These are phyloP conservation scores for Epichloe sibirici DNA, from an alignment of 2,329 filamentous ascomycete genomes.

Conservation along the genomic window DNA sequence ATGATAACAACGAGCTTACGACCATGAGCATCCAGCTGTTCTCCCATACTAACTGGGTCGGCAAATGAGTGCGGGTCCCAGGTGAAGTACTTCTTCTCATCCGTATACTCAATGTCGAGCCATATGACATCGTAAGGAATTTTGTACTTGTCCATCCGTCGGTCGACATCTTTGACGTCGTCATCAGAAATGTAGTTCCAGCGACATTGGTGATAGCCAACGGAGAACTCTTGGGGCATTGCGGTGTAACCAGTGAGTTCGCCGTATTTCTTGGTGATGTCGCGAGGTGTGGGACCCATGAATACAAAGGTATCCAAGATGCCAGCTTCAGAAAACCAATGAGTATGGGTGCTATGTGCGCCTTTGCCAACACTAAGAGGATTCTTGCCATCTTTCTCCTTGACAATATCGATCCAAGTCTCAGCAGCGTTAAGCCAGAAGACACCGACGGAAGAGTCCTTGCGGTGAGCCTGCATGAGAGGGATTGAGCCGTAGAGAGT, in stretches of 20 bases:
- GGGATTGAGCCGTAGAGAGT: constrained; percentile 95
- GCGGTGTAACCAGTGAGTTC: constrained; percentile 87
- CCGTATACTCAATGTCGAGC: constrained; percentile 96
- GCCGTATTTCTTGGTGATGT: constrained; percentile 70
- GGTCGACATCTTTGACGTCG: constrained; percentile 91
- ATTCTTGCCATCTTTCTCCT: constrained; percentile 61
- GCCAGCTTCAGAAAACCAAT: constrained; percentile 93
- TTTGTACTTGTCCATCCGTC: constrained; percentile 87
- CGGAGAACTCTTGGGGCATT: constrained; percentile 81
- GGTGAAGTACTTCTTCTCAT: constrained; percentile 96
- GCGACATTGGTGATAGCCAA: constrained; percentile 93
- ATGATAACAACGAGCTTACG: constrained; percentile 91
- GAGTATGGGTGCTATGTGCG: constrained; percentile 68
- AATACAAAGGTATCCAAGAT: constrained; percentile 89
- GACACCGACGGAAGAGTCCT: constrained; percentile 84
- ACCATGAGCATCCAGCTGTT: constrained; percentile 74
- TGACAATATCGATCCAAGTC: constrained; percentile 93
- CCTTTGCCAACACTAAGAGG: constrained; percentile 61
- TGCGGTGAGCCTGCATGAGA: constrained; percentile 94
- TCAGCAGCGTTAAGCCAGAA: constrained; percentile 97
- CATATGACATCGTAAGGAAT: constrained; percentile 99
- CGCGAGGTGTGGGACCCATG: constrained; percentile 73
- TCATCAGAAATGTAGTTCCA: constrained; percentile 99
- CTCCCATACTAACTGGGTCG: constrained; percentile 74
- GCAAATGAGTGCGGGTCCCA: constrained; percentile 86